Evolutionary conservation across 306 rosid species (phyloP).

Genomic region (Cicer bijugum): DNA sequence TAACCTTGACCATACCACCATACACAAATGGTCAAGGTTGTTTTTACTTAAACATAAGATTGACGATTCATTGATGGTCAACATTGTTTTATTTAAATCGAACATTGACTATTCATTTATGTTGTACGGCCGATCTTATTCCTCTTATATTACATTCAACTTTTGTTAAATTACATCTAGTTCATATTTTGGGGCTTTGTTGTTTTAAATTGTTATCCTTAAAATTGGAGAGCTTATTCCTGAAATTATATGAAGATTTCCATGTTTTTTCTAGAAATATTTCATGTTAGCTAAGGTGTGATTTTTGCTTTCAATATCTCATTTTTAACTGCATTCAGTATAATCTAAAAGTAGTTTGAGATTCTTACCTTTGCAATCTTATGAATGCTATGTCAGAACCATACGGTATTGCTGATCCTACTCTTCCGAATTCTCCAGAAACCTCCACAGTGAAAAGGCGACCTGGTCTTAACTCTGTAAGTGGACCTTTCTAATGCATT

Average conservation of each 20-base stretch:
- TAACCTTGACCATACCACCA: slow-evolving; percentile 1
- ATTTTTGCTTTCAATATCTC: slow-evolving; percentile 13
- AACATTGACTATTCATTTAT: neutral
- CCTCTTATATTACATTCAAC: neutral
- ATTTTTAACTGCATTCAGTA: slow-evolving; percentile 31
- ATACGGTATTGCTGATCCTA: slow-evolving; percentile 53
- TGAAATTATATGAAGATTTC: slow-evolving; percentile 18
- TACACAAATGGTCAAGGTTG: neutral
- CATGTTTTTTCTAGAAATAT: slow-evolving; percentile 16
- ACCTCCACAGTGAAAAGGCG: slow-evolving; percentile 60
- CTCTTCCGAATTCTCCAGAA: slow-evolving; percentile 59
- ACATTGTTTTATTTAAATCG: neutral
- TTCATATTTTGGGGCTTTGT: neutral
- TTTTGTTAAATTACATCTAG: neutral
- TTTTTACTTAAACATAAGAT: neutral
- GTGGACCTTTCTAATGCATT: slow-evolving; percentile 50
- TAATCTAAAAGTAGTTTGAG: slow-evolving; percentile 26
- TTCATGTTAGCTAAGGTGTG: slow-evolving; percentile 25
- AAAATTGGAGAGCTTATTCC: slow-evolving; percentile 13
- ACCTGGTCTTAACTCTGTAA: slow-evolving; percentile 67
- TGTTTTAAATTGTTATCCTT: slow-evolving; percentile 7
- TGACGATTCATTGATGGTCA: neutral
- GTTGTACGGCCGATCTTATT: neutral
- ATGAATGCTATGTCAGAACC: slow-evolving; percentile 65
- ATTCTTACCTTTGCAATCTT: slow-evolving; percentile 45